Evolutionary conservation across 306 rosid genomes (phyloP).

Genomic region (Citrullus colocynthis): DNA sequence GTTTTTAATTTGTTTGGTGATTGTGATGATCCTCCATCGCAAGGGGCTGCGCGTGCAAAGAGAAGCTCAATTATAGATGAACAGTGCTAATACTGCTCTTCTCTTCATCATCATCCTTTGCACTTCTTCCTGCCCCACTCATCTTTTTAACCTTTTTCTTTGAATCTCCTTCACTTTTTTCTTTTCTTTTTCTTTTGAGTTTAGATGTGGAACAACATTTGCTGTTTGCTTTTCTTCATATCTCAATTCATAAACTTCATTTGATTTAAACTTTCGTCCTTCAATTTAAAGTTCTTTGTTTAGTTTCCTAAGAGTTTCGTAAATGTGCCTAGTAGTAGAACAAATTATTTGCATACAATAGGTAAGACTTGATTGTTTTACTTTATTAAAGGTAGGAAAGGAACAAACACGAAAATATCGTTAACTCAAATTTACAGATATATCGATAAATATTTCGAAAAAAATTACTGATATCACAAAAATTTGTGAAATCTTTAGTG

Average conservation of each 20-base stretch:
- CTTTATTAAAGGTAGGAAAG: too few relatives aligned
- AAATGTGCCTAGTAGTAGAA: too few relatives aligned
- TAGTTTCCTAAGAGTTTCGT: too few relatives aligned
- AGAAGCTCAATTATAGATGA: conserved; percentile 5
- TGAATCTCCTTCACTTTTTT: not conserved
- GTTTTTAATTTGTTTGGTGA: not conserved
- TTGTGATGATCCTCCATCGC: conserved; percentile 3
- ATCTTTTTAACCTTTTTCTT: not conserved
- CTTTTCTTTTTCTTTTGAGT: not conserved
- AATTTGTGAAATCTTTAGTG: too few relatives aligned
- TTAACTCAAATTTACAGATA: too few relatives aligned
- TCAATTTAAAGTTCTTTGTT: too few relatives aligned
- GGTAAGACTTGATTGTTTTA: too few relatives aligned
- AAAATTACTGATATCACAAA: too few relatives aligned
- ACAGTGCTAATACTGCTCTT: not conserved
- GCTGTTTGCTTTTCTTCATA: not conserved
- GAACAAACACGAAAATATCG: too few relatives aligned
- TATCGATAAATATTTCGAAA: too few relatives aligned
- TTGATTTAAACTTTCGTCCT: not conserved
- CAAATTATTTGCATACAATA: too few relatives aligned
- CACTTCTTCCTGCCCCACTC: not conserved
- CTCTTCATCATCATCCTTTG: not conserved
- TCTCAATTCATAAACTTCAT: not conserved
- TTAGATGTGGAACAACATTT: not conserved
- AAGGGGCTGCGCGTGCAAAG: conserved; percentile 3